phyloP scores from a whole-genome alignment of 176 grass and related monocot species.

The Oryza meyeriana region DNA sequence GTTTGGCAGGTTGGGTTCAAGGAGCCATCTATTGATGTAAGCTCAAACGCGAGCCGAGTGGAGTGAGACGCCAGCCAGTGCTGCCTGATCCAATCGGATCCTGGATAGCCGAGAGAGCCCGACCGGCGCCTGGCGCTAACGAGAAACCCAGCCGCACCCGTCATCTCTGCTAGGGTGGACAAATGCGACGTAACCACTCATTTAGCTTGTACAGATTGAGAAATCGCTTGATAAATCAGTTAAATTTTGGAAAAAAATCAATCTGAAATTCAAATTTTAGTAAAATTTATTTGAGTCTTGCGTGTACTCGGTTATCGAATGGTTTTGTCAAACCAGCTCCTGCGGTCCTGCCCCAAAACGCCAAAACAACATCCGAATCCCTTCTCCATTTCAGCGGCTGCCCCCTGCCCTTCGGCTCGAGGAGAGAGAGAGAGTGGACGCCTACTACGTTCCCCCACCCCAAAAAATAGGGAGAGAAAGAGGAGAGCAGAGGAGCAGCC shows the following conservation, averaged over 20 bases:
- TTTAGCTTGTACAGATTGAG: no score
- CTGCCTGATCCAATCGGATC: not conserved
- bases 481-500: not conserved
- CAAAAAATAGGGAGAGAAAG: conserved; percentile 19
- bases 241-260: no score
- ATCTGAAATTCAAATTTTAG: no score
- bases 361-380: not conserved
- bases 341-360: not conserved
- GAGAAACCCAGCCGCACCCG: not conserved
- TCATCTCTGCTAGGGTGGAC: no score
- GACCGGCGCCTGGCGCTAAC: not conserved
- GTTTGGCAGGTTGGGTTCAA: no score
- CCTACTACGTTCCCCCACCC: conserved; percentile 17
- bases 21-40: no score
- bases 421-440: conserved; percentile 3
- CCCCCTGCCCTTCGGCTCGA: not conserved
- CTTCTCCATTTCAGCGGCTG: not conserved
- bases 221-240: no score
- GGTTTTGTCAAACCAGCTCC: no score
- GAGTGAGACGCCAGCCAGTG: not conserved
- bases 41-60: not conserved
- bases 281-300: no score
- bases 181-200: no score
- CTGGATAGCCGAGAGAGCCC: not conserved
- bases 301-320: no score